A percentile compares a stretch with the other conserved stretches of the same genome.
Conservation (phyloP, 1,284 basidiomycete genomes). For the Irpex lacteus region DNA sequence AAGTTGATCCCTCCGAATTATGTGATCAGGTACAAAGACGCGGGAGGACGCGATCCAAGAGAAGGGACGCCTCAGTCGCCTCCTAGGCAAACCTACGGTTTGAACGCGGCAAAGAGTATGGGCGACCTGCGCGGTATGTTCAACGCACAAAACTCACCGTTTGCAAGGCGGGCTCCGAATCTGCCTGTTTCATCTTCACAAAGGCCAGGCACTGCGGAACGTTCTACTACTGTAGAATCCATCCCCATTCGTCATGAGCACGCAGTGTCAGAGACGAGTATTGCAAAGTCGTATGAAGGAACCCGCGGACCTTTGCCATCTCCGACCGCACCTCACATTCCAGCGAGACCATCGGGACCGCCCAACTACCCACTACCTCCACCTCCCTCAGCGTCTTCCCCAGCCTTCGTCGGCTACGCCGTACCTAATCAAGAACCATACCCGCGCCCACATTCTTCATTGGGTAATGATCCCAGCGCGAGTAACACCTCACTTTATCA, state of each 20-base stretch:
- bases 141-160: slow-evolving; percentile 23
- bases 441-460: slow-evolving; percentile 57
- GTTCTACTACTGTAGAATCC: neutral
- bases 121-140: slow-evolving; percentile 46
- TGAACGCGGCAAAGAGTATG: slow-evolving; percentile 52
- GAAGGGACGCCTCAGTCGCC: slow-evolving; percentile 16
- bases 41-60: slow-evolving; percentile 20
- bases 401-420: slow-evolving; percentile 19
- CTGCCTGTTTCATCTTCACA: neutral
- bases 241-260: slow-evolving; percentile 1
- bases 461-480: slow-evolving; percentile 37
- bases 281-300: slow-evolving; percentile 37
- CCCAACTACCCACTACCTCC: slow-evolving; percentile 23
- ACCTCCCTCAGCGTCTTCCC: slow-evolving; percentile 25
- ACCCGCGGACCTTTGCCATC: slow-evolving; percentile 21
- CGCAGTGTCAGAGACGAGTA: neutral
- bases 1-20: slow-evolving; percentile 41
- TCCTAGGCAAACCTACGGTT: slow-evolving; percentile 18
- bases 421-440: slow-evolving; percentile 45
- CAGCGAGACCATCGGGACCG: slow-evolving; percentile 1
- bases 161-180: neutral
- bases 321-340: slow-evolving; percentile 11
- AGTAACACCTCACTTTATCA: slow-evolving; percentile 37
- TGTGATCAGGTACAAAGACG: slow-evolving; percentile 49
- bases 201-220: neutral